Evolutionary conservation across 441 rosid genomes (phyloP).

Genomic region (Pelargonium myrrhifolium): DNA sequence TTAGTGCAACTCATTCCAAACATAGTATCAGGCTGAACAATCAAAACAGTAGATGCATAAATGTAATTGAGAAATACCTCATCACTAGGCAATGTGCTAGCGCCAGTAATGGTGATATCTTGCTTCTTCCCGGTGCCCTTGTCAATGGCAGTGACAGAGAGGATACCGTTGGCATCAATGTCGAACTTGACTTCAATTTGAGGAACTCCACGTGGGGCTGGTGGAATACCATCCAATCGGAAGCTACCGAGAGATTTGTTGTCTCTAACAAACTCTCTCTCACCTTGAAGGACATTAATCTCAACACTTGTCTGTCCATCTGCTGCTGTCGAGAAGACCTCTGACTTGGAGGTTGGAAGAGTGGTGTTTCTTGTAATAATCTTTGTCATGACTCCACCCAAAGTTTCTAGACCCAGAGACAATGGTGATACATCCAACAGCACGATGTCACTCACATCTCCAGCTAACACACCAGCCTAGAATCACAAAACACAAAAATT

Average conservation of each 20-base stretch:
- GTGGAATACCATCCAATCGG: conserved; percentile 89
- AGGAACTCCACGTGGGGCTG: conserved; percentile 92
- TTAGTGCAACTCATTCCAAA: not conserved
- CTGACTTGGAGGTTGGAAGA: conserved; percentile 85
- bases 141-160: conserved; percentile 74
- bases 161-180: conserved; percentile 94
- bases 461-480: conserved; percentile 90
- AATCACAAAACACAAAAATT: not conserved
- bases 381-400: conserved; percentile 95
- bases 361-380: conserved; percentile 87
- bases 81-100: conserved; percentile 87
- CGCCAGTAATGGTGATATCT: conserved; percentile 94
- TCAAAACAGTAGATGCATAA: too few relatives aligned
- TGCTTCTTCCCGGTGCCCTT: conserved; percentile 96
- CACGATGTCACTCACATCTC: conserved; percentile 90
- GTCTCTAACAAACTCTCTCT: conserved; percentile 91
- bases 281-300: conserved; percentile 92
- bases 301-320: conserved; percentile 97
- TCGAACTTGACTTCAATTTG: conserved; percentile 91
- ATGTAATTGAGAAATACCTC: conserved; percentile 33
- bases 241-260: conserved; percentile 92
- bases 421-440: conserved; percentile 84
- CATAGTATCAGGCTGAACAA: too few relatives aligned
- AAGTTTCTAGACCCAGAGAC: conserved; percentile 82
- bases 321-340: conserved; percentile 91